Evolutionary conservation across 139 green algal genomes (phyloP), one percentile per base, ranked within the genome.

Genomic region (Picochlorum sp.): DNA sequence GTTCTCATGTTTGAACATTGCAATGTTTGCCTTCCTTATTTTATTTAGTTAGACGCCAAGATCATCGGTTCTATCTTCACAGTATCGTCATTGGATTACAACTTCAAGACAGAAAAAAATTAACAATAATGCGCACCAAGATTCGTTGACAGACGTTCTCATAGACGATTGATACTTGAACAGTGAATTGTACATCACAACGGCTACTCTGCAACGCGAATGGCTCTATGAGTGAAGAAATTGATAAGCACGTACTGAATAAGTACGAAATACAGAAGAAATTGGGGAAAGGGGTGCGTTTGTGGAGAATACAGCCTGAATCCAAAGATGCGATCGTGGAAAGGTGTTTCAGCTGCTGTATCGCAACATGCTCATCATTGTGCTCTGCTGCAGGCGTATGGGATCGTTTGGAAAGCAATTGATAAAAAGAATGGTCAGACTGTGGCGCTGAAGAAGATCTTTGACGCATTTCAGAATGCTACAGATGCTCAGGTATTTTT

Each of bases 361-460:
- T 41, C 8, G 34, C 34, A 13, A 41, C 34, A 41, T 41, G 34
- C n/a, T 55, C 18, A 55, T 7, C 26, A 18, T 28, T 23, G 21
- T 34, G 11, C 49, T 55, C n/a, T 38, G 4, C 14, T 74, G 51
- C 85, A 96, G 90, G 93, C 93, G 0, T 98, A 98, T 61, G 94
- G 94, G 26, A 92, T 99, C 16, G 94, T 99, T 0, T 99, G 94
- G 94, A 90, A 87, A 50, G 90, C 92, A 0, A 63, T 96, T 1
- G 91, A 97, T 68, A 88, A 87, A 57, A 95, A 93, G 66, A 95
- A 81, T 1, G 61, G 76, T 4, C 75, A 89, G 38, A 80, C 79
- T 0, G 88, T 97, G 5, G 92, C 92, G 0, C 63, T 98, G 52
- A 98, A 98, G 70, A 98, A 98, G 67, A 97, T 98, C 21, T 98